Evolutionary conservation across 768 basidiomycete species (phyloP).

Genomic region (Phanerodontia chrysosporium): DNA sequence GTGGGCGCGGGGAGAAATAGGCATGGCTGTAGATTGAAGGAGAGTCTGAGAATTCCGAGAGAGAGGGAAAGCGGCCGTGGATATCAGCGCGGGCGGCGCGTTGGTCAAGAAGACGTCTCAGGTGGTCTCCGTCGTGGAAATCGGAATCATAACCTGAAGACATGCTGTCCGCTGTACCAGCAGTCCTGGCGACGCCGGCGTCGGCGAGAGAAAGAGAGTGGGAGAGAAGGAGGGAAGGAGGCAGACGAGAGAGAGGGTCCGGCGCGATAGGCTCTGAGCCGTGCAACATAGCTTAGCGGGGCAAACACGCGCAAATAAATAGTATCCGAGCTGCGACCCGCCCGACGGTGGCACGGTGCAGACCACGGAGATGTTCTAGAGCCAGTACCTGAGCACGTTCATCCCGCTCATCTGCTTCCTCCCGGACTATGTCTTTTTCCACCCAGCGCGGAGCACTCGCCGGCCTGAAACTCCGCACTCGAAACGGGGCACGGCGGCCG

Average conservation of each 20-base stretch:
- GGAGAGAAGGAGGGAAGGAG: conserved; percentile 15
- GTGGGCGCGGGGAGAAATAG: conserved; percentile 50
- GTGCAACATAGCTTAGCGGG: conserved; percentile 5
- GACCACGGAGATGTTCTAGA: background rate
- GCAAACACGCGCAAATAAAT: conserved; percentile 17
- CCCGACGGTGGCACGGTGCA: background rate
- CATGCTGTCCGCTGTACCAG: conserved; percentile 23
- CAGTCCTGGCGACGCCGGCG: conserved; percentile 13
- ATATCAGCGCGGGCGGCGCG: conserved; percentile 46
- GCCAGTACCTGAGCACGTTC: background rate
- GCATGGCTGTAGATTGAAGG: conserved; percentile 66
- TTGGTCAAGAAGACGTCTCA: conserved; percentile 50
- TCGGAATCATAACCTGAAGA: conserved; percentile 25
- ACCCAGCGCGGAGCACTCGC: background rate
- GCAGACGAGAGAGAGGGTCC: conserved; percentile 2
- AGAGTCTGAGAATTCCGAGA: conserved; percentile 59
- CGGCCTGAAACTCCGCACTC: background rate
- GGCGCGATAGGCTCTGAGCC: conserved; percentile 3
- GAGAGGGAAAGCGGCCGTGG: conserved; percentile 45
- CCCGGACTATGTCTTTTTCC: background rate
- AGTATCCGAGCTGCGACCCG: background rate
- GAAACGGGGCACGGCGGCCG: background rate
- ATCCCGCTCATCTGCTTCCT: background rate
- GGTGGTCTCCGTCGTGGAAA: conserved; percentile 40
- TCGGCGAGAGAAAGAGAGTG: conserved; percentile 16